phyloP scores from a whole-genome alignment of 495 filamentous ascomycete genomes.

The Cryomyces minteri region DNA sequence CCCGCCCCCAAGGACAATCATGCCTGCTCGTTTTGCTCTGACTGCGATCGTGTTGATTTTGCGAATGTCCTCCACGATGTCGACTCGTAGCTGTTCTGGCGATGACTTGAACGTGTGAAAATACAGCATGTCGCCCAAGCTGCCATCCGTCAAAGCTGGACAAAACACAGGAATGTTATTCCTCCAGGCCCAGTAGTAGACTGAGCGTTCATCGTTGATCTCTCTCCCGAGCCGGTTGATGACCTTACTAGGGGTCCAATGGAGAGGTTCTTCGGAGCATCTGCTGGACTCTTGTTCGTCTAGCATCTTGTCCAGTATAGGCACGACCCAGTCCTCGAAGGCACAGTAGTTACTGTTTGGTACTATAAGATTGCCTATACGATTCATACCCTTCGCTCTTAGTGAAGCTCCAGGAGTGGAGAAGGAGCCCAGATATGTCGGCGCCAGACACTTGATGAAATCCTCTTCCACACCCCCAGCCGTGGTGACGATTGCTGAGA shows the following conservation, averaged over 20 bases:
- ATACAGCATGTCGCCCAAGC: constrained; percentile 90
- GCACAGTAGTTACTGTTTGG: constrained; percentile 93
- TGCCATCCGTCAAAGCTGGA: constrained; percentile 87
- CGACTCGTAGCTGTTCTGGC: constrained; percentile 58
- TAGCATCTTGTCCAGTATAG: constrained; percentile 78
- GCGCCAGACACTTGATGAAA: constrained; percentile 89
- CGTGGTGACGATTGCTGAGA: constrained; percentile 84
- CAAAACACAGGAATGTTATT: constrained; percentile 95
- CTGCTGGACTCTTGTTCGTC: constrained; percentile 72
- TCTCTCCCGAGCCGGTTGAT: constrained; percentile 76
- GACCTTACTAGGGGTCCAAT: constrained; percentile 83
- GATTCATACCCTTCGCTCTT: constrained; percentile 69
- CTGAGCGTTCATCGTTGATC: constrained; percentile 74
- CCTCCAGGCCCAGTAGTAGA: constrained; percentile 86
- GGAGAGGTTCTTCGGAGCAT: constrained; percentile 40
- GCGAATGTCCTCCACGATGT: constrained; percentile 80
- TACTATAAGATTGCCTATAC: constrained; percentile 92
- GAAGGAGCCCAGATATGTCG: constrained; percentile 65
- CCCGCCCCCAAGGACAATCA: constrained; percentile 88
- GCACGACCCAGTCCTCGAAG: constrained; percentile 94
- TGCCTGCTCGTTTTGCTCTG: constrained; percentile 63
- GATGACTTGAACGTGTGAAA: constrained; percentile 85
- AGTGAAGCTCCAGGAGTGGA: constrained; percentile 51
- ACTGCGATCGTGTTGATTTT: constrained; percentile 80
- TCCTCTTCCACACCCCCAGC: constrained; percentile 97